A percentile compares a stretch with the other conserved stretches of the same genome.
These are phyloP conservation scores for Alnus rubra DNA, from an alignment of 306 rosid species.

Conservation along the genomic window DNA sequence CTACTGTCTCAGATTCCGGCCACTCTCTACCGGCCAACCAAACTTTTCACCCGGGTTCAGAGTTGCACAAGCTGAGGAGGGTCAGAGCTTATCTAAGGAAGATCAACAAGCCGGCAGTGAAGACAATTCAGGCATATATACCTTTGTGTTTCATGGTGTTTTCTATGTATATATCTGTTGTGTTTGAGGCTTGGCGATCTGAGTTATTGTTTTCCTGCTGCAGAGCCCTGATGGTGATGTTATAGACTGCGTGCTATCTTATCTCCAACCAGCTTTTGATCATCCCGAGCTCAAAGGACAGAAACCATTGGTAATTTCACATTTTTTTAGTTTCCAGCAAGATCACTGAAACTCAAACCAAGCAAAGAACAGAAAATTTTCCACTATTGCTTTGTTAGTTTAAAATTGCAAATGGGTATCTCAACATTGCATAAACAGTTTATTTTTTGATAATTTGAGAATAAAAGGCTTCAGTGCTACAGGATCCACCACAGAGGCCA, in stretches of 20 bases:
- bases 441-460: slow-evolving; percentile 28
- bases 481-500: slow-evolving; percentile 94
- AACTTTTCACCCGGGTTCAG: slow-evolving; percentile 46
- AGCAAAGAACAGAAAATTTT: background rate
- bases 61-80: slow-evolving; percentile 44
- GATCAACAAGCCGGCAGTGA: slow-evolving; percentile 82
- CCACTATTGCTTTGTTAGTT: too few relatives aligned
- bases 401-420: background rate
- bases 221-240: slow-evolving; percentile 98
- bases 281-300: slow-evolving; percentile 73
- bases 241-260: slow-evolving; percentile 80
- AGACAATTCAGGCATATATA: slow-evolving; percentile 75
- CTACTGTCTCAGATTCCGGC: slow-evolving; percentile 38
- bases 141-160: background rate
- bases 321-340: background rate
- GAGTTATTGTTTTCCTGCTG: slow-evolving; percentile 29
- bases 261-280: slow-evolving; percentile 95
- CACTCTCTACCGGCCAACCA: slow-evolving; percentile 48
- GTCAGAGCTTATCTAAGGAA: slow-evolving; percentile 53
- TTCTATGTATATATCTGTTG: background rate
- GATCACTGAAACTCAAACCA: background rate
- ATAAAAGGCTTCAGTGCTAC: slow-evolving; percentile 40
- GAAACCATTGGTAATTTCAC: slow-evolving; percentile 72
- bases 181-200: slow-evolving; percentile 22
- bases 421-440: background rate